Evolutionary conservation across 2,329 filamentous ascomycete species (phyloP).

Genomic region (Nothophaeocryptopus gaeumannii): DNA sequence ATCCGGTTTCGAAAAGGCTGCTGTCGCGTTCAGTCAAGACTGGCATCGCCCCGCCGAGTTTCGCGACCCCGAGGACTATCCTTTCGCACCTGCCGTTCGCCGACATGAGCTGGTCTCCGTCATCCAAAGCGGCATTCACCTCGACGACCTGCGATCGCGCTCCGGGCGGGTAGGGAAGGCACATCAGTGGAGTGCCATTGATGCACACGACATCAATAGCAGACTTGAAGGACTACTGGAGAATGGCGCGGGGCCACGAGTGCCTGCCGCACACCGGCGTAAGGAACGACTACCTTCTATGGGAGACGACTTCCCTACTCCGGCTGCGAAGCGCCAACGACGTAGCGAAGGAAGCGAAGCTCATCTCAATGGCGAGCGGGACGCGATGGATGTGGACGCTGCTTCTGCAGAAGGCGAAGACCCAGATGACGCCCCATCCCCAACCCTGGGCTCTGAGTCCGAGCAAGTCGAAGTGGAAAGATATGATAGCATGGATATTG

Average conservation of each 20-base stretch:
- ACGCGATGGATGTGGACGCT: conserved; percentile 47
- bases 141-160: conserved; percentile 40
- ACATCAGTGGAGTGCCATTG: conserved; percentile 23
- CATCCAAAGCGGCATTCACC: conserved; percentile 60
- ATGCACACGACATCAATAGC: conserved; percentile 24
- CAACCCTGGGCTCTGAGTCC: conserved; percentile 27
- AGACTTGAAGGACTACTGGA: conserved; percentile 16
- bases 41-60: conserved; percentile 51
- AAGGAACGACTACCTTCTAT: conserved; percentile 18
- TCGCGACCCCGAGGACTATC: conserved; percentile 56
- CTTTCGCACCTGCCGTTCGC: conserved; percentile 59
- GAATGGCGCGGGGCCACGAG: conserved; percentile 17
- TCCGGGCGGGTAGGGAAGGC: conserved; percentile 2
- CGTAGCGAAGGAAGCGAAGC: conserved; percentile 32
- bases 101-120: conserved; percentile 59
- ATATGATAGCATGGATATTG: conserved; percentile 34
- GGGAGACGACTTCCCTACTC: conserved; percentile 34
- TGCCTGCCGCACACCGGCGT: conserved; percentile 14
- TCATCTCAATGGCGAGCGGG: conserved; percentile 41
- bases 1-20: conserved; percentile 35
- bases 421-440: conserved; percentile 28
- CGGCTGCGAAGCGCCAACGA: conserved; percentile 33
- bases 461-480: conserved; percentile 28
- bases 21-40: conserved; percentile 59
- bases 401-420: conserved; percentile 28